These are phyloP conservation scores for Pezizomycotina sp. DNA, from an alignment of 2,329 filamentous ascomycete genomes.

Conservation along the genomic window DNA sequence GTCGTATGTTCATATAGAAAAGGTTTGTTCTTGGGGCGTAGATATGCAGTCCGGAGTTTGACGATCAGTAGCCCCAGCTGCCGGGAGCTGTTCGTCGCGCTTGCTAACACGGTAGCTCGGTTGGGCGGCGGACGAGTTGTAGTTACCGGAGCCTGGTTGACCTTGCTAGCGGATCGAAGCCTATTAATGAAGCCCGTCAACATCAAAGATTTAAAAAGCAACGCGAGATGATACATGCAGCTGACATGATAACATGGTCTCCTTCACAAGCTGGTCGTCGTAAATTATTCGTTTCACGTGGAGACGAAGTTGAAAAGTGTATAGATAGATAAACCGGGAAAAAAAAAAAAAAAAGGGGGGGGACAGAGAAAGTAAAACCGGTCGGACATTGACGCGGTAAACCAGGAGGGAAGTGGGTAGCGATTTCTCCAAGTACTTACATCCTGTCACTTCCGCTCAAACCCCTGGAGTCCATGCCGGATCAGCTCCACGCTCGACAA, in stretches of 20 bases:
- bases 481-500: conserved; percentile 24
- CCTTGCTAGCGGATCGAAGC: conserved; percentile 26
- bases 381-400: no score
- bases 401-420: background rate
- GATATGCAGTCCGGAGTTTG: no score
- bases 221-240: conserved; percentile 1
- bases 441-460: conserved; percentile 25
- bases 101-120: conserved; percentile 24
- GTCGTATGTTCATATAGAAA: conserved; percentile 1
- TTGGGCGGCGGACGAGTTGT: conserved; percentile 18
- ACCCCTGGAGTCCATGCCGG: conserved; percentile 24
- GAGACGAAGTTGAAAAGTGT: no score
- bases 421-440: conserved; percentile 15
- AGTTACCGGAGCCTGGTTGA: conserved; percentile 17
- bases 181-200: no score
- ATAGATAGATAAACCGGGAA: no score
- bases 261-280: no score
- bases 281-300: no score
- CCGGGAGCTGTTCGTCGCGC: conserved; percentile 21
- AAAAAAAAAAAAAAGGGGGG: no score
- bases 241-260: no score
- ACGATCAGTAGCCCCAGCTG: conserved; percentile 24
- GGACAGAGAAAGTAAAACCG: no score
- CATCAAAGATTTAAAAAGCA: background rate
- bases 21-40: conserved; percentile 6